Conservation (phyloP, 805 yeast genomes). For the Ogataea minuta region DNA sequence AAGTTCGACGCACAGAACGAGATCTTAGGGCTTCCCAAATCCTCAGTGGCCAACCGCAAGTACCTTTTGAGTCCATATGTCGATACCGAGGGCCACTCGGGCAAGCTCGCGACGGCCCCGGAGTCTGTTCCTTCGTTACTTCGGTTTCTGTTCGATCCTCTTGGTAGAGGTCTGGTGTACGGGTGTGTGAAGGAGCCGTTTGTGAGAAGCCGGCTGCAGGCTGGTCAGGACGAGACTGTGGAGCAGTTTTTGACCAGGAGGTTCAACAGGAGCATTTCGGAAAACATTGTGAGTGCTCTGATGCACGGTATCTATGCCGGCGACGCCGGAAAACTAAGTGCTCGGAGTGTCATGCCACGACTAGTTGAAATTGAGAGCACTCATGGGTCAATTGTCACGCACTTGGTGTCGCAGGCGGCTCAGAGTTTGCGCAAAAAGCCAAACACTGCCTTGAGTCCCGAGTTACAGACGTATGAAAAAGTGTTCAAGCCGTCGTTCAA, state of each 20-base stretch:
- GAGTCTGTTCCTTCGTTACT: slow-evolving; percentile 33
- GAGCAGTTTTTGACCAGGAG: slow-evolving; percentile 65
- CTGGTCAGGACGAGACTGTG: slow-evolving; percentile 64
- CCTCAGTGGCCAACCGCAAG: slow-evolving; percentile 67
- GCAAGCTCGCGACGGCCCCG: slow-evolving; percentile 55
- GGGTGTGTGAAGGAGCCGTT: slow-evolving; percentile 55
- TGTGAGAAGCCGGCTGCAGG: slow-evolving; percentile 25
- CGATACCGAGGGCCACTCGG: slow-evolving; percentile 26
- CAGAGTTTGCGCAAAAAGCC: slow-evolving; percentile 15
- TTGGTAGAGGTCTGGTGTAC: slow-evolving; percentile 34
- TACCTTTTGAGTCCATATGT: slow-evolving; percentile 47
- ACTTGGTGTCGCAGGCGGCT: slow-evolving; percentile 38
- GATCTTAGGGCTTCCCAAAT: slow-evolving; percentile 56
- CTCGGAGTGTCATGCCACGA: slow-evolving; percentile 54
- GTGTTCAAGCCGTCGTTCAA: slow-evolving; percentile 40
- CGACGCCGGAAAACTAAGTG: slow-evolving; percentile 67
- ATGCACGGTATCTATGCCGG: slow-evolving; percentile 91
- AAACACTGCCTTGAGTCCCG: slow-evolving; percentile 22
- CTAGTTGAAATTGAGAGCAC: slow-evolving; percentile 57
- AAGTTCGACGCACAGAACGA: slow-evolving; percentile 47
- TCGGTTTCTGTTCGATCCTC: slow-evolving; percentile 28
- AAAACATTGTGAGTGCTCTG: slow-evolving; percentile 73
- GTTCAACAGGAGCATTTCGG: slow-evolving; percentile 55
- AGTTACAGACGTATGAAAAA: slow-evolving; percentile 39
- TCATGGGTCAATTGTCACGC: slow-evolving; percentile 56